Percentiles rank a stretch among this genome's conserved stretches.
Conservation (phyloP, 2,329 filamentous ascomycete genomes). For the Zymoseptoria tritici region DNA sequence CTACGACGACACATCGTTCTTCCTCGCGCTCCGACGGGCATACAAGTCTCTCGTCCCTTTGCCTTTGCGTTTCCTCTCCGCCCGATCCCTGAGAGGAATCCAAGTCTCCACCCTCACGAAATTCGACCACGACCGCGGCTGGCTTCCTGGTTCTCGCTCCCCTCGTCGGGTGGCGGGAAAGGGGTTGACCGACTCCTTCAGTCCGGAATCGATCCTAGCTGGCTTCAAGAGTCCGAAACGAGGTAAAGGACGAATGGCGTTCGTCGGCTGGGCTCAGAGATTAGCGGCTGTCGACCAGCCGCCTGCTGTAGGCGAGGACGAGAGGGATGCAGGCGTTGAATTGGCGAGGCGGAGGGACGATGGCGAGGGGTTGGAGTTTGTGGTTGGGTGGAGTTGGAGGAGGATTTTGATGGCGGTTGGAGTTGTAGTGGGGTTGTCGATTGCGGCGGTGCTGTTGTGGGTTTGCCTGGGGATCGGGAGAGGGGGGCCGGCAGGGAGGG, state of each 20-base stretch:
- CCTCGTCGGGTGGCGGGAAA: conserved; percentile 25
- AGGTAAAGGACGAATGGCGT: conserved; percentile 34
- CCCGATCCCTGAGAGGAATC: conserved; percentile 27
- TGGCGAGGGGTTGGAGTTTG: conserved; percentile 31
- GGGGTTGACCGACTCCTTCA: conserved; percentile 31
- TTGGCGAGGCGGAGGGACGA: conserved; percentile 18
- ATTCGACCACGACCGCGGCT: conserved; percentile 24
- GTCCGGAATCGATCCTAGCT: conserved; percentile 33
- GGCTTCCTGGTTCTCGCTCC: conserved; percentile 21
- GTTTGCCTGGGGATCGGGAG: conserved; percentile 30
- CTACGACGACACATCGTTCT: conserved; percentile 31
- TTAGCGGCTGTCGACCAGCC: conserved; percentile 20
- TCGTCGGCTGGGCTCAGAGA: conserved; percentile 38
- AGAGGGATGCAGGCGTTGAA: conserved; percentile 5
- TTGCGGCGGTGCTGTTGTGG: conserved; percentile 30
- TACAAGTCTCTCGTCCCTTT: conserved; percentile 23
- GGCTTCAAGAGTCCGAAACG: conserved; percentile 28
- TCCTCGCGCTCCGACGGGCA: conserved; percentile 20
- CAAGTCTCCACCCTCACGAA: conserved; percentile 19
- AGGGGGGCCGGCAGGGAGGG: conserved; percentile 29
- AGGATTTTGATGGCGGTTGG: conserved; percentile 25
- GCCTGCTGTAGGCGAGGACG: conserved; percentile 1
- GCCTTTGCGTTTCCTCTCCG: conserved; percentile 24
- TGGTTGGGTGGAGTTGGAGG: conserved; percentile 27
- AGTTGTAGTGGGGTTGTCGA: conserved; percentile 23